Conservation (phyloP, 345 rosid species). For the Dipteronia sinensis region DNA sequence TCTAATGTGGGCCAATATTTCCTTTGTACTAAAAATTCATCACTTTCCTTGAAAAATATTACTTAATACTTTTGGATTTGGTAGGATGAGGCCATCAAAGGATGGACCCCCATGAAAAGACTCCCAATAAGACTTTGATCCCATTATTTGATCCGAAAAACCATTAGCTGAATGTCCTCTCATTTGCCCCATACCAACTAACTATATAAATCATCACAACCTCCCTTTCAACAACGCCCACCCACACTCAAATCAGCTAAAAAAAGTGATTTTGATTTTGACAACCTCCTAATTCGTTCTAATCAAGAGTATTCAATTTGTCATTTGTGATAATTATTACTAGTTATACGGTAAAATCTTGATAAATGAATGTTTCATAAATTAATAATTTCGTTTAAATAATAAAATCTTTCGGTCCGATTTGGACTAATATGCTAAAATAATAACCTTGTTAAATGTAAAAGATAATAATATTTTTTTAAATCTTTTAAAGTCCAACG, state of each 20-base stretch:
- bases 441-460: no score
- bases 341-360: no score
- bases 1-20: not conserved
- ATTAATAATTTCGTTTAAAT: no score
- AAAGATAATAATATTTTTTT: no score
- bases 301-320: not conserved
- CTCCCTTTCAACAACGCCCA: slow-evolving; percentile 22
- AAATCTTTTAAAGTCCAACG: no score
- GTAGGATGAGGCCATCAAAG: slow-evolving; percentile 17
- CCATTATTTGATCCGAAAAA: not conserved
- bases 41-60: slow-evolving; percentile 1
- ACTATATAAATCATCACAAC: slow-evolving; percentile 8
- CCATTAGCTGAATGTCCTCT: slow-evolving; percentile 6
- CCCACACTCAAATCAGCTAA: not conserved
- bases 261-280: slow-evolving; percentile 19
- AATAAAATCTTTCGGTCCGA: no score
- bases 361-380: no score
- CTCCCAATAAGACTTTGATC: slow-evolving; percentile 11
- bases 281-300: slow-evolving; percentile 20
- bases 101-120: slow-evolving; percentile 10
- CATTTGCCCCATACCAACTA: slow-evolving; percentile 17
- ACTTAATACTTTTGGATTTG: slow-evolving; percentile 16
- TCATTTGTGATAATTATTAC: not conserved
- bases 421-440: no score
- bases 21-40: slow-evolving; percentile 1